These are phyloP conservation scores for Mortierella sp. DNA, from an alignment of 371 early-diverging fungal genomes.

Conservation along the genomic window DNA sequence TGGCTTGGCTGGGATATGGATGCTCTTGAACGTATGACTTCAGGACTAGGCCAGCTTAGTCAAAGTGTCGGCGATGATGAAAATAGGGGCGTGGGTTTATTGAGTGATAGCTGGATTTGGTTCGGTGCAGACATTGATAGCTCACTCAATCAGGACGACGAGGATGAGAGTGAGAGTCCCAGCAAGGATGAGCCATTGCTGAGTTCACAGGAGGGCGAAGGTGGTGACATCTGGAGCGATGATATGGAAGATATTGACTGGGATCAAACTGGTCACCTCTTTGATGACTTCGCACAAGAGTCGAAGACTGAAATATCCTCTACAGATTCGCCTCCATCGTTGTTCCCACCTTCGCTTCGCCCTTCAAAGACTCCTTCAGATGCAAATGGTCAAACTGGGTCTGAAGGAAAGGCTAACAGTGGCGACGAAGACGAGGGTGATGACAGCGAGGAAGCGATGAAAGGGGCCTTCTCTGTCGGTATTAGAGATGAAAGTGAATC, in stretches of 20 bases:
- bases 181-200: conserved; percentile 6
- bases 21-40: too few species aligned
- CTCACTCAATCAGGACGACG: background rate
- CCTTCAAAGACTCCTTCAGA: background rate
- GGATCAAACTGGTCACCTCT: conserved; percentile 31
- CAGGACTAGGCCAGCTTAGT: background rate
- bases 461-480: conserved; percentile 19
- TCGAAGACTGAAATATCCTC: background rate
- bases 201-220: conserved; percentile 9
- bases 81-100: background rate
- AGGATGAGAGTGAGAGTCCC: background rate
- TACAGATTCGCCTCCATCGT: background rate
- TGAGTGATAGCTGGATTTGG: conserved; percentile 37
- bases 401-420: background rate
- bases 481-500: conserved; percentile 12
- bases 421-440: conserved; percentile 21
- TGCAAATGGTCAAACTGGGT: background rate
- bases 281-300: conserved; percentile 26
- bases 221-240: conserved; percentile 38
- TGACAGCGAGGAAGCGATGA: background rate
- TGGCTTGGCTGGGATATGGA: too few species aligned
- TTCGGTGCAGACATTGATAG: background rate
- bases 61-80: background rate
- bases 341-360: background rate
- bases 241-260: conserved; percentile 29